phyloP scores from a whole-genome alignment of 768 basidiomycete species.

The Pholiota conissans region DNA sequence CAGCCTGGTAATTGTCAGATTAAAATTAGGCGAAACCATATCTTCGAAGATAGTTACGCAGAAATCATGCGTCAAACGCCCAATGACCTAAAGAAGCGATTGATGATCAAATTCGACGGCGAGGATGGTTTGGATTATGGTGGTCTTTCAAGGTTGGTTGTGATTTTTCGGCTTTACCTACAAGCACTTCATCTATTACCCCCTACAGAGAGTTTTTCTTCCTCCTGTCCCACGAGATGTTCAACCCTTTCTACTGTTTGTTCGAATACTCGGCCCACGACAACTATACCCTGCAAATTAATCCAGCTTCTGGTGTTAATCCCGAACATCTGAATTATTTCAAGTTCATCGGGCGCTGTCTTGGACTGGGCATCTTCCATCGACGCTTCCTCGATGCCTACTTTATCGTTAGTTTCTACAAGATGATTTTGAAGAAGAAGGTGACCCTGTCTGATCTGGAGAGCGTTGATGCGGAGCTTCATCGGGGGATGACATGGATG shows the following conservation, averaged over 20 bases:
- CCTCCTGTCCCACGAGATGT: constrained; percentile 99
- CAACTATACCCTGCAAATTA: constrained; percentile 99
- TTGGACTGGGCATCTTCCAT: constrained; percentile 98
- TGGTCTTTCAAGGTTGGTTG: constrained; percentile 84
- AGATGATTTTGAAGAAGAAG: constrained; percentile 99
- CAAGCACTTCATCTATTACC: not conserved
- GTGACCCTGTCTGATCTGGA: constrained; percentile 92
- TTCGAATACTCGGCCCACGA: constrained; percentile 99
- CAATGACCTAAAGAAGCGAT: constrained; percentile 95
- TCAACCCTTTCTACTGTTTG: constrained; percentile 99
- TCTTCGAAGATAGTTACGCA: constrained; percentile 99
- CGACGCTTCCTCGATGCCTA: constrained; percentile 98
- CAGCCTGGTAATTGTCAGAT: constrained; percentile 99
- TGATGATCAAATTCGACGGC: constrained; percentile 99
- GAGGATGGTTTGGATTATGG: constrained; percentile 99
- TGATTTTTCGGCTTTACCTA: not conserved
- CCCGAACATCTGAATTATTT: constrained; percentile 99
- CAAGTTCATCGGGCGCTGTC: constrained; percentile 97
- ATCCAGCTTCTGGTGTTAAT: constrained; percentile 96
- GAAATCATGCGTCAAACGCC: constrained; percentile 99
- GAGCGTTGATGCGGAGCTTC: constrained; percentile 93
- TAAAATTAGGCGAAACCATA: constrained; percentile 96
- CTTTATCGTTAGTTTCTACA: constrained; percentile 99
- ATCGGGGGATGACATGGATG: constrained; percentile 98
- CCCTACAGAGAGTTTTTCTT: constrained; percentile 94